Evolutionary conservation across 495 filamentous ascomycete genomes (phyloP), one percentile per base, ranked within the genome.

Genomic region (Aspergillus baeticus): DNA sequence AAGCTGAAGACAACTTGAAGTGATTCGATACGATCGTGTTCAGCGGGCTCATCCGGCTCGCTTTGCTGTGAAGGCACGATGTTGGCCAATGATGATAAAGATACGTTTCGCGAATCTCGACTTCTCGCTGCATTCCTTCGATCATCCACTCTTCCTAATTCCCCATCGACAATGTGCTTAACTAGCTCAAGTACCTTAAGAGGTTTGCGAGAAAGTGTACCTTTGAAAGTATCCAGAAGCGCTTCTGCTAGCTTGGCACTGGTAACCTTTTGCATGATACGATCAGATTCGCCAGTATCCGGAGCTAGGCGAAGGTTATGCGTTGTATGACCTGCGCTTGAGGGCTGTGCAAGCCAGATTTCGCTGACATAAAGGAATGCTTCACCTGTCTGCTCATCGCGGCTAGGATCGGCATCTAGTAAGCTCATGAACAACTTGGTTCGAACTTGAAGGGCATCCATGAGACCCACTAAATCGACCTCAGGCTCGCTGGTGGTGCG

Each of bases 201-300:
- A 2, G 87, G 83, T 35, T 84, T 80, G 31, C 75, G 77, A 31
- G 85, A 82, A n/a, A 91, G 78, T 51, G 84, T 86, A 18, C 87
- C 83, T 29, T 87, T 81, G 61, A 88, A 80, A 33, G 75, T 81
- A 33, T 82, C 81, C 60, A 90, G 83, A 66, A 92, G 78, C 46
- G 81, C 81, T 61, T 89, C 81, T 3, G 88, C 78, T 2, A 89
- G 61, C 57, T 87, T 88, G 5, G 85, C 79, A 57, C 84, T 79
- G 20, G 80, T 66, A 2, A 92, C 63, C 21, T 79, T 76, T 4
- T 68, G 63, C 20, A 85, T 67, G 13, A 76, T 66, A 11, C 76
- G 66, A 4, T 72, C 58, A 6, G 66, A 66, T 1, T 72, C 61
- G 14, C 70, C 72, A 39, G 67, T 51, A 14, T 72, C 63, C 22